Base-by-base conservation (phyloP, 371 early-diverging fungal species). In the Smittium mucronatum region DNA sequence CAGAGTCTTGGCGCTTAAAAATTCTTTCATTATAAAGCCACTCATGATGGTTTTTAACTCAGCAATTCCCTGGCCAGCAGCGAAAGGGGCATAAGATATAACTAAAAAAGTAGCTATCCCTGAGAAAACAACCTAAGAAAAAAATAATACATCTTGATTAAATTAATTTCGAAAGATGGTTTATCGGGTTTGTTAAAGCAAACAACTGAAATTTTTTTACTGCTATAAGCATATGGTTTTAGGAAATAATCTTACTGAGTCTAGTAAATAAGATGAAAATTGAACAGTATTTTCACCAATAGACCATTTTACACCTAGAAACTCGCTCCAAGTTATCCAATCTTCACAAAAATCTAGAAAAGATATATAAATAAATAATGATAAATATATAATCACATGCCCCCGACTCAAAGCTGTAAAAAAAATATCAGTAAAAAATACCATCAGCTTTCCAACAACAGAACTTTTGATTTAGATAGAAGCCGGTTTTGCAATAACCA, bases 11-110 rank as follows among this genome's bases (percentile, higher is more conserved):
- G 82, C 34, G 1, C 91, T 90, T 2, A 93, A 78, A 73, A 87
- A 92, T 59, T 83, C 81, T 35, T 87, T 82, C 72, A 93, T 92
- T 69, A 90, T 85, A 74, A 90, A 92, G 2, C 93, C 93, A 67
- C 91, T 86, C 34, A 93, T 81, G 28, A 93, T 92, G 25, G 90
- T 89, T 73, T 93, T 93, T 60, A 92, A 84, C 74, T 92, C 93
- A n/a, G 93, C 85, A 8, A 93, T 87, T 2, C 93, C 93, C 64
- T 84, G 81, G 5, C 93, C 90, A 15, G 91, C 87, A 16, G 92
- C 89, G 63, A 88, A 89, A 17, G 89, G 91, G 1, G 91, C 92
- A 72, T 84, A 88, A 26, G 71, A 74, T 69, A 85, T 83, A 66
- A 90, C 91, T 47, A 80, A 64, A 15, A 29, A 84, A 29, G 68